phyloP scores from a whole-genome alignment of 768 basidiomycete genomes.

The Russula ochroleuca region DNA sequence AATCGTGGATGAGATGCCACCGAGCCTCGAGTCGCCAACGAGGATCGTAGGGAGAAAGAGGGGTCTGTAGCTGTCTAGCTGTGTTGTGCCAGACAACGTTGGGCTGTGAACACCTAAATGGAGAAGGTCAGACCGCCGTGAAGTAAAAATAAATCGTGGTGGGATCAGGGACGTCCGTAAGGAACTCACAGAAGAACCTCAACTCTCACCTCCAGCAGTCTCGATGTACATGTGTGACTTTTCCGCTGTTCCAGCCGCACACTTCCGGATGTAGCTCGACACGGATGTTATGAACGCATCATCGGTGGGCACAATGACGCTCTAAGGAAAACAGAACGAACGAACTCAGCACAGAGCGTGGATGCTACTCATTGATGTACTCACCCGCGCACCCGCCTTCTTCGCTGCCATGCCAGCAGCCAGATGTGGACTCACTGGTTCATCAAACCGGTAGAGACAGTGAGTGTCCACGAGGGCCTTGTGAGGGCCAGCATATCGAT shows the following conservation, averaged over 20 bases:
- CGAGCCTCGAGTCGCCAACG: slow-evolving; percentile 82
- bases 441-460: slow-evolving; percentile 78
- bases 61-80: slow-evolving; percentile 81
- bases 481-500: slow-evolving; percentile 44
- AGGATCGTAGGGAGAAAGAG: slow-evolving; percentile 85
- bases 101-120: slow-evolving; percentile 86
- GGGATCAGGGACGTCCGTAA: slow-evolving; percentile 8
- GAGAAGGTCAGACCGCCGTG: neutral
- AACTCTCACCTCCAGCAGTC: slow-evolving; percentile 84
- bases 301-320: slow-evolving; percentile 50
- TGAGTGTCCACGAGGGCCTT: slow-evolving; percentile 48
- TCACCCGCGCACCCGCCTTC: slow-evolving; percentile 35
- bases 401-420: slow-evolving; percentile 55
- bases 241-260: slow-evolving; percentile 38
- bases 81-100: slow-evolving; percentile 73
- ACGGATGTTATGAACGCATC: slow-evolving; percentile 61
- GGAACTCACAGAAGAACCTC: slow-evolving; percentile 16
- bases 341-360: neutral
- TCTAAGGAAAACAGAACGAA: neutral
- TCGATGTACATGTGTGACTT: slow-evolving; percentile 75
- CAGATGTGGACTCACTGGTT: slow-evolving; percentile 92
- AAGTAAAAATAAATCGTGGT: neutral
- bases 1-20: slow-evolving; percentile 91
- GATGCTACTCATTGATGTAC: neutral
- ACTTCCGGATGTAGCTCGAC: slow-evolving; percentile 53